Base-by-base conservation (phyloP, 2,329 filamentous ascomycete genomes). In the Scedosporium minutisporum region DNA sequence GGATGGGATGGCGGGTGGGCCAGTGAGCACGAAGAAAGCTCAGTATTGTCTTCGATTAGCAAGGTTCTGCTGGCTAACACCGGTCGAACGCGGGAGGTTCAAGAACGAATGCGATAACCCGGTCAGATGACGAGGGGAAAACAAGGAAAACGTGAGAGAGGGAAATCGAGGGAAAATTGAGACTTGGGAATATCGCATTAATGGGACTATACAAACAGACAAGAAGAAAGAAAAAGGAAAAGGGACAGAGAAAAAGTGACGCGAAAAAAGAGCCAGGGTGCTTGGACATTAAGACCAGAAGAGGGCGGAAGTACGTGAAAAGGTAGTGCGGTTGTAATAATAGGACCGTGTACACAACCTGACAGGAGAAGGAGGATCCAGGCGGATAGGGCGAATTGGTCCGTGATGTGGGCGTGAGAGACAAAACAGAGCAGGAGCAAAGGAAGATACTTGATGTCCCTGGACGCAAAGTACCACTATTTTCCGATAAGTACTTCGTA, bases 181-280 rank as follows among this genome's bases (percentile, higher is more conserved):
- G 33, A 38, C 33, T 14, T 38, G 33, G 33, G 10, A 38, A 38
- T 38, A 38, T 38, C 9, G 10, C 33, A 33, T 21, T 46, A 57
- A 61, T 25, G 38, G 21, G 46, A 33, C 6, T 38, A 38, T 38
- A 38, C 33, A 42, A 59, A 16, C 25, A 27, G 33, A 57, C 18
- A 12, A 23, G 57, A 38, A 62, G n/a, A 59, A 60, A 41, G 42
- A 14, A 21, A 53, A 61, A 41, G 33, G 57, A 58, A 41, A 58
- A 18, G 16, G 33, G n/a, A 12, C 29, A 58, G 23, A 58, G n/a
- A 23, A 58, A 58, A 57, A 58, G 33, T 18, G 57, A 58, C 57
- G 57, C 57, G 58, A 60, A 60, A 60, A 60, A 23, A 57, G 21
- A 57, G 53, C 21, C 53, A 57, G 53, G 18, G 53, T 57, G 53